A percentile compares a stretch with the other conserved stretches of the same genome.
phyloP scores from a whole-genome alignment of 140 eudicot species.

The Flaveria floridana region DNA sequence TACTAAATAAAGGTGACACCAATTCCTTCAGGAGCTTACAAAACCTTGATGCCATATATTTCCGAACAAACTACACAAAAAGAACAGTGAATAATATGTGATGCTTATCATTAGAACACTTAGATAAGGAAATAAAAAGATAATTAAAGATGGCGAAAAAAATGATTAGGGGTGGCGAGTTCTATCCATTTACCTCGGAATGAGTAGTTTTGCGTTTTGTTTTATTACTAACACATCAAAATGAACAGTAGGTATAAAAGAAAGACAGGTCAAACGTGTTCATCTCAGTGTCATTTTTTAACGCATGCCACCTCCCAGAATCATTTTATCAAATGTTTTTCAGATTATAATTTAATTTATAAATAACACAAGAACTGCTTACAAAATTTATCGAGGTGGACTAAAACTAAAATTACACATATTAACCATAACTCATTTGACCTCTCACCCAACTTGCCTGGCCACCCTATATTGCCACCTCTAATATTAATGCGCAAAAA shows the following conservation, averaged over 20 bases:
- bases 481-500: not conserved
- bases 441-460: not conserved
- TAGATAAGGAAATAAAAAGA: not conserved
- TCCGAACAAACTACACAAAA: conserved; percentile 58
- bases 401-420: not conserved
- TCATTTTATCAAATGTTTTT: not conserved
- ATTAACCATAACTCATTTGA: conserved; percentile 10
- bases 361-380: not conserved
- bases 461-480: not conserved
- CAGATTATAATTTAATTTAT: not conserved
- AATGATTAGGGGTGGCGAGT: not conserved
- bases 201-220: not conserved
- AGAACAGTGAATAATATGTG: conserved; percentile 29
- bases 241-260: not conserved
- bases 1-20: conserved; percentile 44
- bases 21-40: conserved; percentile 49
- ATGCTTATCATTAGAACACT: not conserved
- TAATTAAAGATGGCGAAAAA: conserved; percentile 6
- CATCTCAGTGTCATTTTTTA: not conserved
- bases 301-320: not conserved
- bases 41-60: conserved; percentile 69
- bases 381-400: not conserved
- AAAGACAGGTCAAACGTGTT: not conserved
- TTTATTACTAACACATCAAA: not conserved
- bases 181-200: not conserved